Conservation (phyloP, 2,329 filamentous ascomycete species). For the Diaporthe nobilis region DNA sequence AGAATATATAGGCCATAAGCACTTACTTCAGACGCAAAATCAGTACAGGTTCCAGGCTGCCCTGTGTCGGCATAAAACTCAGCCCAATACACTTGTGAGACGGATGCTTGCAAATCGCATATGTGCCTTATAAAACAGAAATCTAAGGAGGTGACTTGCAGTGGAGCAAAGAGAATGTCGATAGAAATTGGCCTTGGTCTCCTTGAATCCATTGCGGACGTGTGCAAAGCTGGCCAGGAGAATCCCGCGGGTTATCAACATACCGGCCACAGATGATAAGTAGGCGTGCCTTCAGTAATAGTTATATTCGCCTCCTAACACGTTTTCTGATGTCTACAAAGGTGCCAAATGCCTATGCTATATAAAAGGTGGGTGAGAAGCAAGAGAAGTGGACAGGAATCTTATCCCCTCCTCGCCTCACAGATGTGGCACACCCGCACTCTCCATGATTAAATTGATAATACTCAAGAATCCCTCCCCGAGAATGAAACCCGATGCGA, state of each 20-base stretch:
- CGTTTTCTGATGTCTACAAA: background rate
- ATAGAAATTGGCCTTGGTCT: background rate
- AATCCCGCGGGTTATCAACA: background rate
- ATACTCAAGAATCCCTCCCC: constrained; percentile 95
- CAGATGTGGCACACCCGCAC: constrained; percentile 80
- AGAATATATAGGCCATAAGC: background rate
- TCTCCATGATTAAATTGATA: constrained; percentile 87
- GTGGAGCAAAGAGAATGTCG: background rate
- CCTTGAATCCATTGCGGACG: too few species aligned
- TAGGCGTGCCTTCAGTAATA: background rate
- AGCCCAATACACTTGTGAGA: background rate
- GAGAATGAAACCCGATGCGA: constrained; percentile 90
- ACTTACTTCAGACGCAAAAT: too few species aligned
- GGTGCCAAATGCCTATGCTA: background rate
- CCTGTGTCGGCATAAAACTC: too few species aligned
- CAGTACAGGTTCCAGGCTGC: too few species aligned
- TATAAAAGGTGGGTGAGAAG: background rate
- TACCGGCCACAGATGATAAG: background rate
- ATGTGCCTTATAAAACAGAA: too few species aligned
- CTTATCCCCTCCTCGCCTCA: constrained; percentile 48
- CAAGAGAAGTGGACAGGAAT: background rate
- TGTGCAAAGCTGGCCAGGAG: background rate
- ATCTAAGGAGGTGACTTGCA: background rate
- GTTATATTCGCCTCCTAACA: background rate
- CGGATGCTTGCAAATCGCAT: background rate